These are phyloP conservation scores for Lactarius hengduanensis DNA, from an alignment of 768 basidiomycete genomes.

Conservation along the genomic window DNA sequence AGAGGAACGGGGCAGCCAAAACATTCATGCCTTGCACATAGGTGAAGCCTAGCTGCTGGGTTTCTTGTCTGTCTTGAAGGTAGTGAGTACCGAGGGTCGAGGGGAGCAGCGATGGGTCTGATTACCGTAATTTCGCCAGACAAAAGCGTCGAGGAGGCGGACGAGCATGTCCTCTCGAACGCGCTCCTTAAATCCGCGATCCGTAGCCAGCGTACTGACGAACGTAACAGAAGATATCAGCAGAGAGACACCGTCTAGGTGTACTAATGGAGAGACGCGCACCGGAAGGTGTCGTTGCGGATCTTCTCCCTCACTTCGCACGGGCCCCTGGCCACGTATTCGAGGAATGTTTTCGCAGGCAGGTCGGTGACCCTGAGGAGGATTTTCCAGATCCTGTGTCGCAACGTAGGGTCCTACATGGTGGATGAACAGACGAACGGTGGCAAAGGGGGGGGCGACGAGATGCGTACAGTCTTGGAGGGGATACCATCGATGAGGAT, in stretches of 20 bases:
- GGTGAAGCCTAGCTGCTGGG: conserved; percentile 81
- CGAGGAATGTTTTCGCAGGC: conserved; percentile 69
- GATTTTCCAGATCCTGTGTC: conserved; percentile 93
- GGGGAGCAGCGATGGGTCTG: background rate
- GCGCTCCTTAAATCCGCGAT: conserved; percentile 95
- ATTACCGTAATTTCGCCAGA: conserved; percentile 89
- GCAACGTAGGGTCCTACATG: conserved; percentile 72
- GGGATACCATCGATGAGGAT: conserved; percentile 93
- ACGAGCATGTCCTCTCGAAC: conserved; percentile 97
- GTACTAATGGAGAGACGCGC: conserved; percentile 20
- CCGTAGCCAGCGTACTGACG: conserved; percentile 85
- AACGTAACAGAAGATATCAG: background rate
- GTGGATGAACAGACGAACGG: background rate
- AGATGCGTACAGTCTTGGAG: conserved; percentile 56
- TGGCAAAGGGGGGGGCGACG: background rate
- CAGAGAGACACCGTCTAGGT: background rate
- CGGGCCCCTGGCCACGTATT: conserved; percentile 79
- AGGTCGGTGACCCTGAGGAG: conserved; percentile 79
- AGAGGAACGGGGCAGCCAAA: conserved; percentile 95
- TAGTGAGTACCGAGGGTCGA: conserved; percentile 7
- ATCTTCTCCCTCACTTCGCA: conserved; percentile 91
- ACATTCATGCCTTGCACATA: conserved; percentile 99
- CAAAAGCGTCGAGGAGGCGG: conserved; percentile 94
- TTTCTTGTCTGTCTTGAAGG: conserved; percentile 65
- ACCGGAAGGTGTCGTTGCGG: conserved; percentile 96